phyloP scores from a whole-genome alignment of 1,284 basidiomycete species.

The Cryptococcus deneoformans region DNA sequence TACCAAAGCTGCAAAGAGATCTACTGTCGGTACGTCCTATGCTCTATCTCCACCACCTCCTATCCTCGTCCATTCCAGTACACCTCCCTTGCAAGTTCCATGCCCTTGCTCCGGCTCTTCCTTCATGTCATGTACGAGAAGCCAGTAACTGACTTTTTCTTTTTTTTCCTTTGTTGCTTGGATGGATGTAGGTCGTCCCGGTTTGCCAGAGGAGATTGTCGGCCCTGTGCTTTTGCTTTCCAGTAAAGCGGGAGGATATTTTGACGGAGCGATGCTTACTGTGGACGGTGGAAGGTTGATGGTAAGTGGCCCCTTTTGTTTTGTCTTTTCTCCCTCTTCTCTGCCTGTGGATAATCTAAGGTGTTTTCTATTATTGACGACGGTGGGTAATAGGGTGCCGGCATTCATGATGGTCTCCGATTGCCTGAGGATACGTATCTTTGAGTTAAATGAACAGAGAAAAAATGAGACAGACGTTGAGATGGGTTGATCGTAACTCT shows the following conservation, averaged over 20 bases:
- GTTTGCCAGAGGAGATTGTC: conserved; percentile 44
- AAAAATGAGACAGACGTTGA: not conserved
- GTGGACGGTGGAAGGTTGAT: conserved; percentile 46
- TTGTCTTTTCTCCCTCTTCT: not conserved
- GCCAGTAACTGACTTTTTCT: not conserved
- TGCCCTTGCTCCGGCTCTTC: not conserved
- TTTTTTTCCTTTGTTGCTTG: no score
- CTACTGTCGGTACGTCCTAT: conserved; percentile 29
- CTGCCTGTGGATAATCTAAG: not conserved
- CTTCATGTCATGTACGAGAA: not conserved
- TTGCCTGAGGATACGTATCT: conserved; percentile 29
- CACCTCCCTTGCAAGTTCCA: no score
- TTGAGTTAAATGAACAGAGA: not conserved
- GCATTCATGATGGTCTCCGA: conserved; percentile 33
- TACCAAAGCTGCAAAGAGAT: conserved; percentile 26
- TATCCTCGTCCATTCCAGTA: not conserved
- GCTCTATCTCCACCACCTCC: not conserved
- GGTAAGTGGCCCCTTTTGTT: conserved; percentile 16
- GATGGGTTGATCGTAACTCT: no score
- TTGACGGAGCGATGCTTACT: conserved; percentile 39
- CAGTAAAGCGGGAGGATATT: conserved; percentile 40
- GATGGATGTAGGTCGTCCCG: conserved; percentile 32
- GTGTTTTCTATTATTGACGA: not conserved
- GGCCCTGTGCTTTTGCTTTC: conserved; percentile 43
- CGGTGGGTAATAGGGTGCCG: conserved; percentile 17